Base-by-base conservation (phyloP, 306 rosid genomes). In the Cicer pinnatifidum region DNA sequence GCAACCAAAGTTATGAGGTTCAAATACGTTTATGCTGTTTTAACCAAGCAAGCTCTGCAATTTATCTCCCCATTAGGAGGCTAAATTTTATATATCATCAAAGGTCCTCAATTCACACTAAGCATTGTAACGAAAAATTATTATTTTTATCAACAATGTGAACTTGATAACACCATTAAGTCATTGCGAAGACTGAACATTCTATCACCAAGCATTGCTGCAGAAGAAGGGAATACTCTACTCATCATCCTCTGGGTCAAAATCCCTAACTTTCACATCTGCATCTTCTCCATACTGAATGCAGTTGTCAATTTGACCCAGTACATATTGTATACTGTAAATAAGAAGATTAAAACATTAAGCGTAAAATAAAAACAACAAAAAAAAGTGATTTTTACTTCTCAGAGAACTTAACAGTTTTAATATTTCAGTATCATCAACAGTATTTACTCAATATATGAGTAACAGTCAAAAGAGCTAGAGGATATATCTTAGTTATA, bases 251-350 rank as follows among this genome's bases (percentile, higher is more conserved):
- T 84, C 88, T 1, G 80, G 85, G 77, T 89, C 96, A 65, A 84
- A 83, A 83, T 90, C 91, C 82, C 65, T 88, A 39, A 87, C 48
- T 82, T 86, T 91, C 83, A 88, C 90, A 64, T 89, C 91, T 0
- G 90, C 91, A 71, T 89, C 96, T 85, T 91, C 97, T 72, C 95
- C 90, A 58, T 60, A 91, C 70, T 83, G 90, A 68, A 87, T 74
- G 86, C 82, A 76, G 69, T 58, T 78, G 78, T 86, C 96, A 37
- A 88, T 90, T 85, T 90, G 96, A 44, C 81, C 80, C 84, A 89
- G 44, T 38, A 84, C 81, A 11, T 88, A 88, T 13, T 61, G 83
- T 77, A 87, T 66, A 20, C 98, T 91, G 95, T 51, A 78, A 77
- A 78, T 52, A 9, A 68, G 37, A 80, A 80, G 19, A 47, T 48